phyloP scores from a whole-genome alignment of 2,329 filamentous ascomycete species.

The Exophiala sp. region DNA sequence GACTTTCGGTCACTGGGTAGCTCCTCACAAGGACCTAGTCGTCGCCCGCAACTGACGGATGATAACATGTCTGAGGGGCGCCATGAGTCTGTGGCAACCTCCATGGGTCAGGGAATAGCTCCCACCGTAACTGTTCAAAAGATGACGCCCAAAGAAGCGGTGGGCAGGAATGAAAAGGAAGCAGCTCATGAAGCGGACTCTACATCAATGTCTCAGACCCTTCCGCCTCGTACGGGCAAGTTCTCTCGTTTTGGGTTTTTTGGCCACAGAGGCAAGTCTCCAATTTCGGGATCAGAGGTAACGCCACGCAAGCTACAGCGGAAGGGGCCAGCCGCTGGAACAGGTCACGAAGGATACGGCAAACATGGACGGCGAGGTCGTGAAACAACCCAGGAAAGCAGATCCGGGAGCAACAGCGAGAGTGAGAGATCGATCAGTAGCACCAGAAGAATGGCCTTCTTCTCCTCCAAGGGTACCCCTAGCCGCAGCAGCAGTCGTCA shows the following conservation, averaged over 20 bases:
- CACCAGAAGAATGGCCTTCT: slow-evolving; percentile 34
- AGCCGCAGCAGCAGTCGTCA: slow-evolving; percentile 36
- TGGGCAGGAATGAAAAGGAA: not conserved
- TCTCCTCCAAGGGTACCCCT: slow-evolving; percentile 37
- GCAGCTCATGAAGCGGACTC: too few relatives aligned
- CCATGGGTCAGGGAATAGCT: slow-evolving; percentile 41
- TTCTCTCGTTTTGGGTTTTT: slow-evolving; percentile 72
- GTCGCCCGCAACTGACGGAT: slow-evolving; percentile 59
- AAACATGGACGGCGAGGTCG: slow-evolving; percentile 44
- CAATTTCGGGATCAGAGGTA: slow-evolving; percentile 56
- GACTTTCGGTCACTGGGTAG: slow-evolving; percentile 16
- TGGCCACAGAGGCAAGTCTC: slow-evolving; percentile 50
- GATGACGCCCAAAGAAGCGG: not conserved
- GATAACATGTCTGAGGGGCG: slow-evolving; percentile 41
- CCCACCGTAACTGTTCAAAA: slow-evolving; percentile 39
- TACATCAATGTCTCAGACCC: not conserved
- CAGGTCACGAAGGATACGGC: slow-evolving; percentile 69
- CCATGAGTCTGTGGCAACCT: slow-evolving; percentile 59
- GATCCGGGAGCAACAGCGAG: slow-evolving; percentile 32
- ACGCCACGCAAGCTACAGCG: slow-evolving; percentile 57
- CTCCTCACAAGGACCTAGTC: slow-evolving; percentile 57
- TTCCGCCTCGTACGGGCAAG: slow-evolving; percentile 31
- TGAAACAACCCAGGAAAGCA: slow-evolving; percentile 38
- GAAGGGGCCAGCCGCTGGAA: slow-evolving; percentile 84
- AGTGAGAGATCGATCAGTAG: slow-evolving; percentile 38